Evolutionary conservation across 306 rosid genomes (phyloP).

Genomic region (Rosa chinensis): DNA sequence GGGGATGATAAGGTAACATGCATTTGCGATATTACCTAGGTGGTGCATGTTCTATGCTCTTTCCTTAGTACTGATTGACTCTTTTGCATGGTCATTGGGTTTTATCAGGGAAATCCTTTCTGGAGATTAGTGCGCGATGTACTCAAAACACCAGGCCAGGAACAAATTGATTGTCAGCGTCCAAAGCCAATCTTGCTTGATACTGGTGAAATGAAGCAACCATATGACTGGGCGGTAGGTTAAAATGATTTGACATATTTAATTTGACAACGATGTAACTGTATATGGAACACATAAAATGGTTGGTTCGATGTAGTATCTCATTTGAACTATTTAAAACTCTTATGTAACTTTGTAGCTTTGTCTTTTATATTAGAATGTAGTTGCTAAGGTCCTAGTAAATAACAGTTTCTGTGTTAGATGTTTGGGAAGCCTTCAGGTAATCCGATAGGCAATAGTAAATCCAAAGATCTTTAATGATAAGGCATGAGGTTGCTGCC

Average conservation of each 20-base stretch:
- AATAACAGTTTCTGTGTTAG: background rate
- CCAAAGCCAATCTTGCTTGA: conserved; percentile 95
- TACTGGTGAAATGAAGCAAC: conserved; percentile 87
- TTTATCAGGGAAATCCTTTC: conserved; percentile 72
- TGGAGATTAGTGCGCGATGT: conserved; percentile 77
- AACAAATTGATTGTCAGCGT: conserved; percentile 72
- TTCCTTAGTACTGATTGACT: background rate
- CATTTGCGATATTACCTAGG: conserved; percentile 16
- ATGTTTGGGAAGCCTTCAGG: background rate
- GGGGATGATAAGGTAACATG: conserved; percentile 77
- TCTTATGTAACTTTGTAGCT: background rate
- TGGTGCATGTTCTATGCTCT: conserved; percentile 9
- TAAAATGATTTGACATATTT: conserved; percentile 14
- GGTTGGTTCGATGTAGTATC: conserved; percentile 12
- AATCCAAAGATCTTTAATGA: background rate
- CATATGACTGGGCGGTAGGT: conserved; percentile 98
- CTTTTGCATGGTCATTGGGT: conserved; percentile 28
- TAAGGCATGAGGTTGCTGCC: conserved; percentile 5
- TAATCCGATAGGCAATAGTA: background rate
- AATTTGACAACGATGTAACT: conserved; percentile 13
- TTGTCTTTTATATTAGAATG: background rate
- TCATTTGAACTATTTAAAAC: background rate
- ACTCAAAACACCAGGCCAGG: conserved; percentile 60
- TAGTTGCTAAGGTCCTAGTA: conserved; percentile 6
- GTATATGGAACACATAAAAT: conserved; percentile 7